A percentile compares a stretch with the other conserved stretches of the same genome.
Evolutionary conservation across 2,329 filamentous ascomycete genomes (phyloP).

Genomic region (Penicillium brevicompactum): DNA sequence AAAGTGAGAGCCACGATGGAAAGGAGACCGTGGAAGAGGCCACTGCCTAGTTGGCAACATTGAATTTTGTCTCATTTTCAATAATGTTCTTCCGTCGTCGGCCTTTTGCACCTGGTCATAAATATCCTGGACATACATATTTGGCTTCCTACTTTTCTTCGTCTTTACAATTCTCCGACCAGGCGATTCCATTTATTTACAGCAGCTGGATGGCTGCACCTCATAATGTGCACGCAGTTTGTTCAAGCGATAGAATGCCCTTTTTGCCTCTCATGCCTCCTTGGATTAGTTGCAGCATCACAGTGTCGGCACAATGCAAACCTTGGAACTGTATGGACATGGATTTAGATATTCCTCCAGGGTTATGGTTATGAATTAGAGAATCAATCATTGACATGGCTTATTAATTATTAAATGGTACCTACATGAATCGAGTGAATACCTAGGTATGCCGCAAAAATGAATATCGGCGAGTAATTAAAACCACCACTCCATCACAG

Average conservation of each 20-base stretch:
- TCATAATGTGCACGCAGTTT: slow-evolving; percentile 6
- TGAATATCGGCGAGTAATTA: neutral
- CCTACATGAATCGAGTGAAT: neutral
- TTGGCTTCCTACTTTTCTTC: slow-evolving; percentile 3
- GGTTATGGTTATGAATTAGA: neutral
- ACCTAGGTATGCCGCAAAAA: neutral
- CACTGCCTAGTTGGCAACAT: slow-evolving; percentile 11
- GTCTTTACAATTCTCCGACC: neutral
- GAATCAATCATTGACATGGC: neutral
- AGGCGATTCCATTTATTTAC: slow-evolving; percentile 3
- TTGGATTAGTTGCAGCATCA: neutral
- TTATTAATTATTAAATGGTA: slow-evolving; percentile 1
- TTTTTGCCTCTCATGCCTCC: slow-evolving; percentile 12
- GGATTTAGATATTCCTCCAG: neutral
- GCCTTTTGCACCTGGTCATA: slow-evolving; percentile 1
- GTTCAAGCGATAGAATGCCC: slow-evolving; percentile 23
- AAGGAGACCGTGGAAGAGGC: slow-evolving; percentile 16
- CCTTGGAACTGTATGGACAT: neutral
- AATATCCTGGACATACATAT: slow-evolving; percentile 20
- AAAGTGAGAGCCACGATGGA: slow-evolving; percentile 15
- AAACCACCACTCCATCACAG: too few species aligned
- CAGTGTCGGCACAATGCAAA: neutral
- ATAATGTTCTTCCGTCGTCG: neutral
- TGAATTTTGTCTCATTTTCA: neutral
- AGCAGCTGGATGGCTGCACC: neutral